These are phyloP conservation scores for Puccinellia tenuiflora DNA, from an alignment of 176 grass and related monocot genomes.

Conservation along the genomic window DNA sequence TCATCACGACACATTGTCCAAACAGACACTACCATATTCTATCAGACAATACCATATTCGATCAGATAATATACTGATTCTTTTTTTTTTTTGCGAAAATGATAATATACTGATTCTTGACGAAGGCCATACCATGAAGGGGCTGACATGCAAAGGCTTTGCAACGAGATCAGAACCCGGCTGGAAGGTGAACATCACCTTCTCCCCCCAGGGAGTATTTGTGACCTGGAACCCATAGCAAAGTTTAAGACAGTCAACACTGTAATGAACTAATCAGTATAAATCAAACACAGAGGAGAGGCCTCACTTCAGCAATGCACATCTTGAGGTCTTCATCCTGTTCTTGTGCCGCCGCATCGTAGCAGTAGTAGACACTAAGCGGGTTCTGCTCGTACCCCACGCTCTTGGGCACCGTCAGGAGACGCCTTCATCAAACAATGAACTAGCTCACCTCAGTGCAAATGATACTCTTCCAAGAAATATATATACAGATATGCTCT, in stretches of 20 bases:
- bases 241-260: neutral
- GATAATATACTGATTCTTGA: neutral
- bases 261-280: neutral
- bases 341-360: constrained; percentile 32
- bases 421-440: constrained; percentile 33
- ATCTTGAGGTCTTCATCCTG: constrained; percentile 36
- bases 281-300: neutral
- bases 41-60: no score
- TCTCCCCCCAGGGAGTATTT: constrained; percentile 93
- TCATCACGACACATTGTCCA: neutral
- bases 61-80: neutral
- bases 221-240: constrained; percentile 49
- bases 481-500: neutral
- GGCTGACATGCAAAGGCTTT: constrained; percentile 89
- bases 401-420: constrained; percentile 85
- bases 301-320: constrained; percentile 80
- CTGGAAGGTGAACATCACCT: constrained; percentile 66
- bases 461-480: neutral
- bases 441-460: neutral
- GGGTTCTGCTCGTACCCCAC: constrained; percentile 93
- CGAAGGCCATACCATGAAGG: constrained; percentile 65
- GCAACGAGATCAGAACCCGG: constrained; percentile 71
- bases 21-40: neutral
- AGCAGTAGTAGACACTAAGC: constrained; percentile 89
- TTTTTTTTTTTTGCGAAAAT: no score